phyloP scores from a whole-genome alignment of 345 rosid species.

The Mangifera indica region DNA sequence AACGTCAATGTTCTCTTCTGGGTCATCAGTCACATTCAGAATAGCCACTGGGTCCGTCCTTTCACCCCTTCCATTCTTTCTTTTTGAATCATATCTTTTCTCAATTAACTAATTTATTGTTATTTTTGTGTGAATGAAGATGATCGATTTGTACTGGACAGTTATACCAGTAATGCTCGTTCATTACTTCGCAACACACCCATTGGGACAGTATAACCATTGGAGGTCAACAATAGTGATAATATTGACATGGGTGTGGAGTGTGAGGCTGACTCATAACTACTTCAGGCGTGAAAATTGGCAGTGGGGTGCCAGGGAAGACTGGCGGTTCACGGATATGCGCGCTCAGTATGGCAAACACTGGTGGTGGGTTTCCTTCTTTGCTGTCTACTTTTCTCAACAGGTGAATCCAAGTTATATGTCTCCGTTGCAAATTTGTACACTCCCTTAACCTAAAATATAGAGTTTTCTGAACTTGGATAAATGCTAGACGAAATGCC shows the following conservation, averaged over 20 bases:
- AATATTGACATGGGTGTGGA: conserved; percentile 73
- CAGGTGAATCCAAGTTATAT: conserved; percentile 49
- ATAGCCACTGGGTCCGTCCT: conserved; percentile 80
- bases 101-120: background rate
- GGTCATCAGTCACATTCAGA: too few relatives aligned
- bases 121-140: conserved; percentile 35
- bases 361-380: too few relatives aligned
- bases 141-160: conserved; percentile 96
- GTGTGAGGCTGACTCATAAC: conserved; percentile 76
- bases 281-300: conserved; percentile 93
- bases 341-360: conserved; percentile 71
- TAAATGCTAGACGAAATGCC: conserved; percentile 44
- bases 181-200: conserved; percentile 75
- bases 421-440: background rate
- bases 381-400: conserved; percentile 73
- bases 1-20: conserved; percentile 92
- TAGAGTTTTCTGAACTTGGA: background rate
- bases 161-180: conserved; percentile 82
- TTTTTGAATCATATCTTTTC: background rate
- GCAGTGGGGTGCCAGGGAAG: conserved; percentile 97
- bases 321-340: conserved; percentile 91
- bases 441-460: background rate
- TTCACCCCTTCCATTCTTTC: background rate
- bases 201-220: conserved; percentile 51
- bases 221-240: conserved; percentile 71